phyloP scores from a whole-genome alignment of 2,329 filamentous ascomycete genomes.

The Cryoendolithus antarcticus region DNA sequence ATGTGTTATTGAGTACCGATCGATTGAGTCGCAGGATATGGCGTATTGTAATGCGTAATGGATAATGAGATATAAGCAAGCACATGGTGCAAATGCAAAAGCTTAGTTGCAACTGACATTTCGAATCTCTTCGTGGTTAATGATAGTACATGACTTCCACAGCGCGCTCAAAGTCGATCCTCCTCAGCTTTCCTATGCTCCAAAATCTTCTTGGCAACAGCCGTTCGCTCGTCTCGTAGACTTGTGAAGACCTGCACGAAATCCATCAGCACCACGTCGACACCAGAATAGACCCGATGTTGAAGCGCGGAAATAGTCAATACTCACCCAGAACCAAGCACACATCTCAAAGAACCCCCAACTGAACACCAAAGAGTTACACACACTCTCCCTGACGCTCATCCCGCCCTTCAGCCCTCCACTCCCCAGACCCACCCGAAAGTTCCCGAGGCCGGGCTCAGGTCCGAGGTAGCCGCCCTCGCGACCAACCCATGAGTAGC shows the following conservation, averaged over 20 bases:
- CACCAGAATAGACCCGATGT: no score
- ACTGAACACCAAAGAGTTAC: conserved; percentile 74
- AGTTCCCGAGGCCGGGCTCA: conserved; percentile 10
- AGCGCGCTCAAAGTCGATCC: conserved; percentile 9
- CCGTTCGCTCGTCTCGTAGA: conserved; percentile 49
- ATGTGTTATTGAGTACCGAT: neutral
- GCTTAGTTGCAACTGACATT: no score
- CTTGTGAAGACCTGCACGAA: conserved; percentile 44
- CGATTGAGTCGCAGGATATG: neutral
- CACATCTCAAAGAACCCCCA: conserved; percentile 76
- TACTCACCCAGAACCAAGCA: conserved; percentile 68
- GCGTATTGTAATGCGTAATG: conserved; percentile 15
- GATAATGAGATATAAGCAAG: conserved; percentile 10
- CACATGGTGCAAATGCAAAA: no score
- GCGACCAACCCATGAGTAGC: conserved; percentile 54
- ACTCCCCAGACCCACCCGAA: conserved; percentile 6
- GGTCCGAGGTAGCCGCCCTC: conserved; percentile 35
- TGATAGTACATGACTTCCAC: no score
- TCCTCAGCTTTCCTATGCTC: conserved; percentile 25
- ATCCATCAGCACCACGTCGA: no score
- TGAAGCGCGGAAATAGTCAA: no score
- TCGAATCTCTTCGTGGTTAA: no score
- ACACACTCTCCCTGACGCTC: conserved; percentile 47
- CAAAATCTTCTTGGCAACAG: conserved; percentile 21
- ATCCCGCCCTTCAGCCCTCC: conserved; percentile 5